A percentile compares a stretch with the other conserved stretches of the same genome.
Conservation (phyloP, 441 rosid species). For the Eruca vesicaria region DNA sequence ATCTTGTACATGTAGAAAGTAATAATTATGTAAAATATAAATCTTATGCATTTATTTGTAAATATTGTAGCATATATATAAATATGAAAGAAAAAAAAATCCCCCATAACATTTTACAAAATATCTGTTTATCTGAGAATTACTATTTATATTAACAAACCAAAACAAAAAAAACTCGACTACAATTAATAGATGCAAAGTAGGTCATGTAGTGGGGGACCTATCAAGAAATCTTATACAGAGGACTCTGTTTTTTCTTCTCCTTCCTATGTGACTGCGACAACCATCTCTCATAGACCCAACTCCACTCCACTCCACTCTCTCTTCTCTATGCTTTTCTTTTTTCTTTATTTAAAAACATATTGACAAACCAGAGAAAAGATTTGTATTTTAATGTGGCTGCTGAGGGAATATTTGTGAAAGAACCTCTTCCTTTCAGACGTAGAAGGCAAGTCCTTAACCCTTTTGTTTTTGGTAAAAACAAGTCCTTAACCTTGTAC, state of each 20-base stretch:
- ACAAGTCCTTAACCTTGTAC: constrained; percentile 17
- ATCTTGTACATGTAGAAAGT: neutral
- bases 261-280: constrained; percentile 22
- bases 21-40: neutral
- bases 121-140: neutral
- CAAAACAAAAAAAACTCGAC: no score
- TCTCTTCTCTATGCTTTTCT: neutral
- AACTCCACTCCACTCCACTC: constrained; percentile 12
- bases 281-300: constrained; percentile 12
- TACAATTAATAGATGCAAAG: neutral
- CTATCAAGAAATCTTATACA: constrained; percentile 43
- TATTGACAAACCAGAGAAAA: constrained; percentile 23
- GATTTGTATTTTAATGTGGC: constrained; percentile 46
- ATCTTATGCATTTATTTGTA: neutral
- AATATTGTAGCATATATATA: neutral
- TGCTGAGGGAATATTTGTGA: neutral
- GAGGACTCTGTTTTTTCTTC: constrained; percentile 40
- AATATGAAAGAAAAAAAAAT: neutral
- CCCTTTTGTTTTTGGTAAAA: no score
- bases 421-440: neutral
- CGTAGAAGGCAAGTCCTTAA: constrained; percentile 33
- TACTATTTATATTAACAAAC: no score
- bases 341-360: neutral
- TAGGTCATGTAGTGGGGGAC: constrained; percentile 2
- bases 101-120: neutral